A percentile compares a stretch with the other conserved stretches of the same genome.
Conservation (phyloP, 768 basidiomycete species). For the Candolleomyces efflorescens region DNA sequence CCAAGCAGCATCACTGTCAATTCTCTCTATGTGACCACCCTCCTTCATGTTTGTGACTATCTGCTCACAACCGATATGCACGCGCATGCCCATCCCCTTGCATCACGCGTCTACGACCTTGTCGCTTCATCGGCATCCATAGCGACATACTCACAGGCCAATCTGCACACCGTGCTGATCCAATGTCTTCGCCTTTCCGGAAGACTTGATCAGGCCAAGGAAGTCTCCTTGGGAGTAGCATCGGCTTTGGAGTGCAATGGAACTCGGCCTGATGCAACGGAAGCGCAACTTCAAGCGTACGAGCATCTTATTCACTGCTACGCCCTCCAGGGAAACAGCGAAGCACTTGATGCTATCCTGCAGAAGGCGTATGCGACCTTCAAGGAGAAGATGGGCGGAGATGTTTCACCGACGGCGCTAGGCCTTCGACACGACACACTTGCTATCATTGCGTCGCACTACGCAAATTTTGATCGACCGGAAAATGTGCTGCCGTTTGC, state of each 20-base stretch:
- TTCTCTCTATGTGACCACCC: not conserved
- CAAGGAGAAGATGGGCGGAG: not conserved
- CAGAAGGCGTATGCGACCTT: not conserved
- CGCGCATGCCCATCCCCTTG: not conserved
- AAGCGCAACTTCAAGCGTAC: not conserved
- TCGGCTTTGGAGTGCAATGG: not conserved
- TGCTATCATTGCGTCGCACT: not conserved
- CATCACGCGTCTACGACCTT: not conserved
- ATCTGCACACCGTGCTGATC: not conserved
- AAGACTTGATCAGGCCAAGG: not conserved
- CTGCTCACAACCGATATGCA: not conserved
- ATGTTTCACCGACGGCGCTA: not conserved
- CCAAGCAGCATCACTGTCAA: not conserved
- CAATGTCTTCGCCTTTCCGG: not conserved
- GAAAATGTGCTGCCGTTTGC: not conserved
- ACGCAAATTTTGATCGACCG: not conserved
- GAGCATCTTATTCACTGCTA: not conserved
- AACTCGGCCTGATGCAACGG: not conserved
- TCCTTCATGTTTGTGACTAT: not conserved
- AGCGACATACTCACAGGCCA: not conserved
- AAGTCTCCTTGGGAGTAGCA: not conserved
- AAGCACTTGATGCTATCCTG: not conserved
- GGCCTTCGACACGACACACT: not conserved
- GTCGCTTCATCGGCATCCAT: not conserved
- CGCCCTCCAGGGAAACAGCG: not conserved